phyloP scores from a whole-genome alignment of 352 stramenopile species.

The Phytophthora melonis region DNA sequence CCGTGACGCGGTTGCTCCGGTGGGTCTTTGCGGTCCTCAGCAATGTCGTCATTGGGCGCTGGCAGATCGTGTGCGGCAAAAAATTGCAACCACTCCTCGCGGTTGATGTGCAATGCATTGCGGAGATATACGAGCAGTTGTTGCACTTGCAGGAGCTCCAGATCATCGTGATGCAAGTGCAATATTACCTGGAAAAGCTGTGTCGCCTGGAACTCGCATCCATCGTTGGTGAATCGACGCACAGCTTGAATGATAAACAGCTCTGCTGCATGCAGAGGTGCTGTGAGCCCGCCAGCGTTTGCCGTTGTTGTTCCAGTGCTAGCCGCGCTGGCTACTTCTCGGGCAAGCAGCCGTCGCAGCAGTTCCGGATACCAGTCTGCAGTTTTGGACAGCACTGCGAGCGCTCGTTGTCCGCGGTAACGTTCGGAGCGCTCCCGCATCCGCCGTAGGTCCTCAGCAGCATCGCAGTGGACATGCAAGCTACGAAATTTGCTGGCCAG shows the following conservation, averaged over 20 bases:
- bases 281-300: neutral
- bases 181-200: constrained; percentile 60
- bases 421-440: constrained; percentile 67
- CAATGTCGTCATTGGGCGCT: constrained; percentile 34
- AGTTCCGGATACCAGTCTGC: constrained; percentile 66
- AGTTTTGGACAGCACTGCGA: constrained; percentile 36
- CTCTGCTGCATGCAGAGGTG: constrained; percentile 54
- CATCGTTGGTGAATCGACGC: constrained; percentile 49
- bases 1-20: constrained; percentile 22
- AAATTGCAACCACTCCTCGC: constrained; percentile 57
- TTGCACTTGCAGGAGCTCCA: constrained; percentile 53
- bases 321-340: constrained; percentile 30
- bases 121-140: constrained; percentile 62
- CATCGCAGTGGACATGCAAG: constrained; percentile 46
- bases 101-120: constrained; percentile 39
- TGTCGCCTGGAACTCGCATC: constrained; percentile 49
- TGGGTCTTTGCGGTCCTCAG: constrained; percentile 22
- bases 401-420: constrained; percentile 48
- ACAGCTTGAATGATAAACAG: constrained; percentile 65
- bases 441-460: constrained; percentile 47
- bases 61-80: constrained; percentile 48
- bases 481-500: constrained; percentile 61
- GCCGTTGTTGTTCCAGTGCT: neutral
- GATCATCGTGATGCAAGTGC: constrained; percentile 57
- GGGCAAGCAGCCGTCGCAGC: constrained; percentile 53